Base-by-base conservation (phyloP, 73 alveolate genomes). In the Blepharisma japonicum region DNA sequence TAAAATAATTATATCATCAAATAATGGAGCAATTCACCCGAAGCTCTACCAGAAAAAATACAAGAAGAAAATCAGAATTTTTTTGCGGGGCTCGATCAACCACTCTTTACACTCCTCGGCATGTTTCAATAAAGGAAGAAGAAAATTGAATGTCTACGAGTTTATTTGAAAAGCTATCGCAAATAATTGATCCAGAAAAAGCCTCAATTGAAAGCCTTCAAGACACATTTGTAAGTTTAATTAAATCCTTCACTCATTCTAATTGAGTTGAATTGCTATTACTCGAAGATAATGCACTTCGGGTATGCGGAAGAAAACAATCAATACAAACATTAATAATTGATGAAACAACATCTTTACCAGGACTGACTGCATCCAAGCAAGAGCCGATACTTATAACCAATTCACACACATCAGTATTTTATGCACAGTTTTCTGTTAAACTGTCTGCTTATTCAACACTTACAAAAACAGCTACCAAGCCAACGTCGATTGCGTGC, bases 111-210 rank as follows among this genome's bases (percentile, higher is more conserved):
- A 32, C 42, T 32, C 42, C 42, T 32, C 42, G 42, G 3, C 42
- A 32, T 32, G 42, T 32, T 32, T 32, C 42, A 32, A 32, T 32
- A 32, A 32, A 32, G 42, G 42, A 32, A 32, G 42, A 32, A 32
- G 42, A 32, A 32, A 32, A 32, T 32, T 32, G 0, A 61, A 0
- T 61, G 14, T 61, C 74, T 0, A 9, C 74, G 14, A 61, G 23
- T 39, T 61, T 61, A 14, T 61, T 61, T 48, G 74, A 61, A 61
- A 39, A 61, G 18, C 38, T 61, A 3, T 14, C 74, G 5, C 14
- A 61, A 25, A 18, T 61, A 14, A 61, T 61, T 25, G 74, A 61
- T 39, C 74, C 74, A 14, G 74, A 61, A 25, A 61, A n/a, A 9
- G 14, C 74, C 14, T 18, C 74, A 14, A 8, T 61, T 8, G 74